phyloP scores from a whole-genome alignment of 139 green algal genomes.

The Volvox africanus region DNA sequence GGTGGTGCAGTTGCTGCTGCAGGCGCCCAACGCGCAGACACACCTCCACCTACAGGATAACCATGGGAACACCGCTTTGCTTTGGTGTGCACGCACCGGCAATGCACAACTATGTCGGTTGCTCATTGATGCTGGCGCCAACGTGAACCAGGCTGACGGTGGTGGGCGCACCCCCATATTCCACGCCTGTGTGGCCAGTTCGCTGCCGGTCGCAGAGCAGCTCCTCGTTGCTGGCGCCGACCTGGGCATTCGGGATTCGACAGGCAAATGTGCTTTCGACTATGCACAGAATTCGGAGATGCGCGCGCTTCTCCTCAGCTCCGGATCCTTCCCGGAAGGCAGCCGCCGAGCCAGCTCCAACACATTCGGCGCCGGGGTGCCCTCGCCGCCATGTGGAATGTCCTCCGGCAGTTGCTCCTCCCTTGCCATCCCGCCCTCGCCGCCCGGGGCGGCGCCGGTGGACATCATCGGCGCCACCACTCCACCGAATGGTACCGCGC shows the following conservation, averaged over 20 bases:
- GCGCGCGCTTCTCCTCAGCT: neutral
- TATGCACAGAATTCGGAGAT: conserved; percentile 33
- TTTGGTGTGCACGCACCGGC: conserved; percentile 41
- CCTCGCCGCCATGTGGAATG: neutral
- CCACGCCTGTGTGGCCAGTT: conserved; percentile 29
- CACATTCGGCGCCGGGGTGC: neutral
- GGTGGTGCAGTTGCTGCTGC: conserved; percentile 48
- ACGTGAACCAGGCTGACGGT: conserved; percentile 36
- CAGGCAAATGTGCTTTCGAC: conserved; percentile 22
- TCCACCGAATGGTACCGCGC: neutral
- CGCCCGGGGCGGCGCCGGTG: neutral
- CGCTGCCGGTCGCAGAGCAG: neutral
- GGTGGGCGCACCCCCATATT: conserved; percentile 42
- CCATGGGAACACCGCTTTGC: conserved; percentile 35
- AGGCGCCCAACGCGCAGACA: neutral
- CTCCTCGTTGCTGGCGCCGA: conserved; percentile 12
- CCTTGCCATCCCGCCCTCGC: neutral
- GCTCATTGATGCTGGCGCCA: conserved; percentile 38
- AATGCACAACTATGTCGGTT: conserved; percentile 24
- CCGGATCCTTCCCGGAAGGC: neutral
- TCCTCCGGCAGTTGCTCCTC: neutral
- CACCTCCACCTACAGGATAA: conserved; percentile 37
- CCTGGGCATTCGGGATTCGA: conserved; percentile 1
- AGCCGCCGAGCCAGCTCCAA: conserved; percentile 32
- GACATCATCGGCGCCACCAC: neutral